Base-by-base conservation (phyloP, 306 rosid species). In the Vigna unguiculata region DNA sequence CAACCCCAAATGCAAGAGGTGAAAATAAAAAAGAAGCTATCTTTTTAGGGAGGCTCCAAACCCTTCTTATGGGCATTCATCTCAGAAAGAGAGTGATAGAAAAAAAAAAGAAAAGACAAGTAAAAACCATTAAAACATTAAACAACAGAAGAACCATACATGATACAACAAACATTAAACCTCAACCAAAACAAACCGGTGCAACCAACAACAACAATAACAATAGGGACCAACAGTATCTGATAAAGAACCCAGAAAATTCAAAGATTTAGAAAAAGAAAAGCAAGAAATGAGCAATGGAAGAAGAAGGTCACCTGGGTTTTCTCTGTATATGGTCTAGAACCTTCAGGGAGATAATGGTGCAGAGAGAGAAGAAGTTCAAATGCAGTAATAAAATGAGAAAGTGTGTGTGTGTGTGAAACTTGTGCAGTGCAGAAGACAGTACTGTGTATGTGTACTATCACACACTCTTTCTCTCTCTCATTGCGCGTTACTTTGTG, bases 391-490 rank as follows among this genome's bases (percentile, higher is more conserved):
- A 79, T 81, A 67, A 76, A 80, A 78, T 77, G 70, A 45, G 9
- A 69, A 66, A 24, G 25, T 25, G 74, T 24, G 72, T 79, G 83
- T n/a, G 25, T 25, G 74, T 24, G 72, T 79, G 83, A 86, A 87
- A 88, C 88, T 90, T 88, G 84, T 69, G 81, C 49, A 60, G 85
- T 49, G 76, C 62, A 32, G 67, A 72, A 28, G 61, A 80, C 61
- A 80, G 85, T 79, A 79, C 88, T 60, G 48, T 47, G 73, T 72
- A 60, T 73, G 79, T 51, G 76, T 78, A 60, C 19, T 43, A 57
- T 17, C 64, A 25, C 48, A 43, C 15, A 9, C 63, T 19, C 47
- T 65, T 48, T 41, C 72, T 51, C 67, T 69, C 64, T 79, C 19
- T 71, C 78, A 28, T 6, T 77, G 55, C 76, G 63, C 82, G 60